Percentiles rank a stretch among this genome's conserved stretches.
phyloP scores from a whole-genome alignment of 2,329 filamentous ascomycete species.

The Ophiostoma perfectum region DNA sequence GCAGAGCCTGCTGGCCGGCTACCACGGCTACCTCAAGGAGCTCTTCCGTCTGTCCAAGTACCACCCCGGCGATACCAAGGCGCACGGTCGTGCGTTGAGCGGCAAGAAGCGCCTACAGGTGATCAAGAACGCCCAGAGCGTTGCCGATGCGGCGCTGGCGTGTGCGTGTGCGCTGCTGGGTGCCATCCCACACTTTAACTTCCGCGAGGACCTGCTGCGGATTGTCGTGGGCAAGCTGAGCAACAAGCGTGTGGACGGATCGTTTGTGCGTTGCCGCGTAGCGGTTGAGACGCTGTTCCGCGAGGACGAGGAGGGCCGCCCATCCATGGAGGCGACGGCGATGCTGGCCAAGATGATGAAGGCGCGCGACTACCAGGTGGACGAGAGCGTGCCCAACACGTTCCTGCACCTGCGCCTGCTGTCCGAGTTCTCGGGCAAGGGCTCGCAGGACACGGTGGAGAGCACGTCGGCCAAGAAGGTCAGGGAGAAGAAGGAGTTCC shows the following conservation, averaged over 20 bases:
- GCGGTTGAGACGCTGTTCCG: conserved; percentile 77
- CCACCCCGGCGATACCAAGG: conserved; percentile 3
- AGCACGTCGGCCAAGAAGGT: conserved; percentile 49
- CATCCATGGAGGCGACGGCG: conserved; percentile 79
- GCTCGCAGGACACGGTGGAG: conserved; percentile 71
- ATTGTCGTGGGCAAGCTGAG: conserved; percentile 83
- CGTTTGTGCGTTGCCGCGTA: conserved; percentile 71
- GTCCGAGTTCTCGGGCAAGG: conserved; percentile 80
- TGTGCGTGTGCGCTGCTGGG: conserved; percentile 78
- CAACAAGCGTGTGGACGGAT: conserved; percentile 61
- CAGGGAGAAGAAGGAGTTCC: conserved; percentile 75
- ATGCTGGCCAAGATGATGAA: conserved; percentile 95
- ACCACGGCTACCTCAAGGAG: conserved; percentile 76
- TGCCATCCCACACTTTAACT: conserved; percentile 94
- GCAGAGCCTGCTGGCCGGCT: conserved; percentile 76
- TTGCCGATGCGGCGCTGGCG: conserved; percentile 72
- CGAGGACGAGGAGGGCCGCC: conserved; percentile 83
- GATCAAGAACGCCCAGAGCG: conserved; percentile 31
- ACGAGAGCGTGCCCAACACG: conserved; percentile 82
- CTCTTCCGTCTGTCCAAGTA: conserved; percentile 62
- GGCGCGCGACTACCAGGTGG: conserved; percentile 70
- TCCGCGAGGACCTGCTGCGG: conserved; percentile 78
- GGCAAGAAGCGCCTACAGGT: conserved; percentile 19
- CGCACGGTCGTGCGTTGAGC: conserved; percentile 33
- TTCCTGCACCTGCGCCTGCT: conserved; percentile 86